Evolutionary conservation across 208 protist species (phyloP), one percentile per base, ranked within the genome.

Genomic region (Kentomonas sorsogonicus): DNA sequence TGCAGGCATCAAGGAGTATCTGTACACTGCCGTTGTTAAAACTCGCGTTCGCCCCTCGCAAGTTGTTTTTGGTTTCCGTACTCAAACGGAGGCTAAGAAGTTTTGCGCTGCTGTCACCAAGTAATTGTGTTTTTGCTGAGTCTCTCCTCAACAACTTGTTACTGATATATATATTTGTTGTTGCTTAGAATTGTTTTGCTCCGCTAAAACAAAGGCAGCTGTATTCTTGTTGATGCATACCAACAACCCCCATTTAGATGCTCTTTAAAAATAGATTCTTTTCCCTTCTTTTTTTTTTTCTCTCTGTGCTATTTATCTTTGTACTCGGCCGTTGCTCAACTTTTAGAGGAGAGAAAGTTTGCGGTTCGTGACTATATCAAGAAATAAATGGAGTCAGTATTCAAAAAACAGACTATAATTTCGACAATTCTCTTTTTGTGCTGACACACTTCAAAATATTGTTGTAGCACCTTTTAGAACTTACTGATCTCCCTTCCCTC

Each of bases 21-120:
- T 78, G 63, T 85, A 72, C 50, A 80, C 74, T 15, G 69, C 83
- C 1, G 60, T 92, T 15, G 63, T 87, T 16, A 65, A 73, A 48
- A 88, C 86, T 16, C 79, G 72, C 9, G 77, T 74, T 3, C 78
- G 75, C 20, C 87, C 87, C 1, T 87, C 83, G 20, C 83, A 91
- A 60, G 72, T 94, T 46, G 74, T 87, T 10, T 94, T 91, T 65
- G 87, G 83, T 2, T 91, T 94, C 66, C 55, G 63, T 27, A 83
- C 70, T 9, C 31, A 56, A 25, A 25, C 52, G 5, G 78, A 91
- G 61, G 83, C 81, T 18, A 80, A 72, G 33, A 62, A 69, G 38
- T 71, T 94, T 57, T 59, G 69, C 29, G 40, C 43, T 40, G 47
- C 79, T 23, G 31, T 86, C 29, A 51, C 58, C 45, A 45, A 20